A percentile compares a stretch with the other conserved stretches of the same genome.
phyloP scores from a whole-genome alignment of 78 protist species.

The Diacronema lutheri region DNA sequence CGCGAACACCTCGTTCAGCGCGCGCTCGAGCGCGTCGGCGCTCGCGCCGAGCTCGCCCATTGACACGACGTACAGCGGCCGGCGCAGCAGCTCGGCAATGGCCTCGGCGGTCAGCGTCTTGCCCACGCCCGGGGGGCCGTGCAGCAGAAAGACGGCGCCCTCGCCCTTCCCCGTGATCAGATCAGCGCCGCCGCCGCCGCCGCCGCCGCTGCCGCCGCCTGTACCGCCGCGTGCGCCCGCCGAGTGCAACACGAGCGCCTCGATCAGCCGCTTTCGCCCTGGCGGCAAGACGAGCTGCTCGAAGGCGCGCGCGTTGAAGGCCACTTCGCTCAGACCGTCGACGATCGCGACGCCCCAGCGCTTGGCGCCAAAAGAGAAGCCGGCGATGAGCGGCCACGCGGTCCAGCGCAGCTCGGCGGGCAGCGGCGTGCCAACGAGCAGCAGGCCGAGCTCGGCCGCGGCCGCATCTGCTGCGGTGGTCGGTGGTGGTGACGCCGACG shows the following conservation, averaged over 20 bases:
- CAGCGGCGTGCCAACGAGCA: too few relatives aligned
- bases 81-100: constrained; percentile 37
- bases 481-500: neutral
- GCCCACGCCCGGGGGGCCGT: constrained; percentile 16
- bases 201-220: neutral
- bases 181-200: neutral
- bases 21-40: constrained; percentile 15
- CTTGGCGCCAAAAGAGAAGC: constrained; percentile 30
- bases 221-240: too few relatives aligned
- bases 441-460: neutral
- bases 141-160: constrained; percentile 43
- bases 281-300: constrained; percentile 16
- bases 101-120: constrained; percentile 60
- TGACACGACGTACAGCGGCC: constrained; percentile 46
- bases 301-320: constrained; percentile 29
- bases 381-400: neutral
- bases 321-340: neutral
- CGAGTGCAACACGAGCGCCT: neutral
- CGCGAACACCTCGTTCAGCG: constrained; percentile 24
- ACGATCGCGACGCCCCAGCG: constrained; percentile 28
- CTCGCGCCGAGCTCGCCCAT: constrained; percentile 49
- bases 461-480: neutral
- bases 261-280: constrained; percentile 15
- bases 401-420: neutral
- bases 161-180: constrained; percentile 45